phyloP scores from a whole-genome alignment of 345 rosid species.

The Eucalyptus cladocalyx region DNA sequence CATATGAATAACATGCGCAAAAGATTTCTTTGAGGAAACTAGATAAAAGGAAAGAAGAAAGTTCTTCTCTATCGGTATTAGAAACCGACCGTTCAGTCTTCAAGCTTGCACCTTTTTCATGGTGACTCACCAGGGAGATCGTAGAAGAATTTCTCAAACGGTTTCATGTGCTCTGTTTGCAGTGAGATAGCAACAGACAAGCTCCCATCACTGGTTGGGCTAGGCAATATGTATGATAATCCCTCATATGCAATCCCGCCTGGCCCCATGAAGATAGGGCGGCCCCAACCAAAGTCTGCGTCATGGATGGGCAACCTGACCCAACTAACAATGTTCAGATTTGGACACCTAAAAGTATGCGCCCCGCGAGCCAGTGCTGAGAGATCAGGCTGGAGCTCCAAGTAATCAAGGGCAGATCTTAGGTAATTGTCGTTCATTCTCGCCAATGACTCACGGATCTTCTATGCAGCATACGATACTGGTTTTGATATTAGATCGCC shows the following conservation, averaged over 20 bases:
- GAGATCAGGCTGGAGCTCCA: constrained; percentile 84
- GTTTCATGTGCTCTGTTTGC: constrained; percentile 70
- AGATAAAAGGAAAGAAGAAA: background rate
- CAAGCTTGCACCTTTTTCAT: background rate
- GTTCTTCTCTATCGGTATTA: background rate
- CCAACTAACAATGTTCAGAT: constrained; percentile 80
- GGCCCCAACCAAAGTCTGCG: constrained; percentile 95
- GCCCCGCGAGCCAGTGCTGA: constrained; percentile 71
- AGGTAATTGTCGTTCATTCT: constrained; percentile 65
- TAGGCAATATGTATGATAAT: constrained; percentile 60
- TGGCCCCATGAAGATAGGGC: constrained; percentile 88
- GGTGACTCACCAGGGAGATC: background rate
- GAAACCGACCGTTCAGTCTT: background rate
- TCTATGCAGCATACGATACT: constrained; percentile 60
- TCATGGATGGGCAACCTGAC: constrained; percentile 75
- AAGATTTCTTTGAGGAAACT: background rate
- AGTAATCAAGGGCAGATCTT: constrained; percentile 84
- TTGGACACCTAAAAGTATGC: constrained; percentile 74
- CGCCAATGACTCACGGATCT: constrained; percentile 54
- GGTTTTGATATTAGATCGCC: constrained; percentile 69
- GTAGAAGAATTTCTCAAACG: constrained; percentile 46
- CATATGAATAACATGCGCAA: background rate
- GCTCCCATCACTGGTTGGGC: constrained; percentile 68
- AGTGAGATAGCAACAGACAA: constrained; percentile 68
- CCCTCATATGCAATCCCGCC: constrained; percentile 84